Base-by-base conservation (phyloP, 2,329 filamentous ascomycete species). In the Cladophialophora carrionii region DNA sequence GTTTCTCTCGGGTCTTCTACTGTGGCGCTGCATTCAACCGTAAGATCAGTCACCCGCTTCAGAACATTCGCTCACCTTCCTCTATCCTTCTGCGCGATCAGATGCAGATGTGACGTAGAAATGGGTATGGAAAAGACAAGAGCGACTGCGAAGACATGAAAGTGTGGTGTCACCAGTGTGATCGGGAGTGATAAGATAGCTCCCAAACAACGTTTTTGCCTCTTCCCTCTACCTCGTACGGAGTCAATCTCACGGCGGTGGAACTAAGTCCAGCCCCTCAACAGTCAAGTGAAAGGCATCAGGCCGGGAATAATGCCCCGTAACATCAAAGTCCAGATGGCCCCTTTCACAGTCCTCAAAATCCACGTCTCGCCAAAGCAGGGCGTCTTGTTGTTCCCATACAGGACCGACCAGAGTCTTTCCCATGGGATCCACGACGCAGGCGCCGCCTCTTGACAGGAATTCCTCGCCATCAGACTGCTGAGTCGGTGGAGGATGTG, bases 261-360 rank as follows among this genome's bases (percentile, higher is more conserved):
- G 86, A 61, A 79, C 81, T 55, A 88, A 71, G 73, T 87, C 85
- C 71, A 88, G 71, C 0, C 86, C 86, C 58, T 87, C 82, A 2
- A 88, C 86, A 0, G 78, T 83, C 62, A 88, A 73, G 69, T 82
- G 81, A 73, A 88, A 88, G 17, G 84, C 80, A 74, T 88, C 88
- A 68, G 84, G 90, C 75, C 92, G 84, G 2, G 91, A 93, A 76
- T 96, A 96, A 74, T 89, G 92, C 0, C 93, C 93, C 1, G 87
- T 91, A 43, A 91, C 87, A 79, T 96, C 93, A 54, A 96, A 76
- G 75, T 96, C 92, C 69, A 96, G 76, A 59, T 91, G 81, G 0
- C 92, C 93, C 9, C 91, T 83, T 70, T 92, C 85, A 72, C 93
- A 96, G 70, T 96, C 92, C 55, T 96, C 90, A 72, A 97, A 89